phyloP scores from a whole-genome alignment of 2,329 filamentous ascomycete species.

The Aspergillus fijiensis region DNA sequence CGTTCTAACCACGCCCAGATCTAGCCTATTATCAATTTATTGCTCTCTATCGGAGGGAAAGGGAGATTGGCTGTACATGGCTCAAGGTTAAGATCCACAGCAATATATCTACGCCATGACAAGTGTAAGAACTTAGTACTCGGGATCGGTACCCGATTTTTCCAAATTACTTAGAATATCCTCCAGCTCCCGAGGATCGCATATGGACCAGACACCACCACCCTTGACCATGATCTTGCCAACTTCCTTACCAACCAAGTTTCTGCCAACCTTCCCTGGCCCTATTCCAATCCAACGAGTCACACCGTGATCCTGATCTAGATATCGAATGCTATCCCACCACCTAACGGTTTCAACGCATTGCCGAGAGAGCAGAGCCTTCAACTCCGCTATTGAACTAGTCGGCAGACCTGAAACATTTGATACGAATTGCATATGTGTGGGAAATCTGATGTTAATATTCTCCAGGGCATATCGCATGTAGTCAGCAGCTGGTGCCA shows the following conservation, averaged over 20 bases:
- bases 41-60: not conserved
- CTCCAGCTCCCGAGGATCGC: conserved; percentile 73
- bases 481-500: conserved; percentile 76
- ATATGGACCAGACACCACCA: conserved; percentile 90
- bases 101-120: not conserved
- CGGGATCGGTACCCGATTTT: conserved; percentile 53
- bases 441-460: conserved; percentile 70
- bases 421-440: conserved; percentile 72
- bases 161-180: conserved; percentile 65
- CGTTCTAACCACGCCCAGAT: not conserved
- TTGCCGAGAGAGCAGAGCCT: conserved; percentile 74
- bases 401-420: conserved; percentile 85
- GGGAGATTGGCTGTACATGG: not conserved
- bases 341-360: conserved; percentile 90
- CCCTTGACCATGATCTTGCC: conserved; percentile 79
- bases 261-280: conserved; percentile 88
- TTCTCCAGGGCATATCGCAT: conserved; percentile 69
- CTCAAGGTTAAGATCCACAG: not conserved
- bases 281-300: conserved; percentile 88
- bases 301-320: conserved; percentile 80
- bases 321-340: conserved; percentile 90
- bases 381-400: conserved; percentile 68
- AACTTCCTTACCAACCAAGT: conserved; percentile 92
- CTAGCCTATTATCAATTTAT: not conserved
- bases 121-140: too few relatives aligned